These are phyloP conservation scores for Cladosporium sp. DNA, from an alignment of 2,329 filamentous ascomycete genomes.

Conservation along the genomic window DNA sequence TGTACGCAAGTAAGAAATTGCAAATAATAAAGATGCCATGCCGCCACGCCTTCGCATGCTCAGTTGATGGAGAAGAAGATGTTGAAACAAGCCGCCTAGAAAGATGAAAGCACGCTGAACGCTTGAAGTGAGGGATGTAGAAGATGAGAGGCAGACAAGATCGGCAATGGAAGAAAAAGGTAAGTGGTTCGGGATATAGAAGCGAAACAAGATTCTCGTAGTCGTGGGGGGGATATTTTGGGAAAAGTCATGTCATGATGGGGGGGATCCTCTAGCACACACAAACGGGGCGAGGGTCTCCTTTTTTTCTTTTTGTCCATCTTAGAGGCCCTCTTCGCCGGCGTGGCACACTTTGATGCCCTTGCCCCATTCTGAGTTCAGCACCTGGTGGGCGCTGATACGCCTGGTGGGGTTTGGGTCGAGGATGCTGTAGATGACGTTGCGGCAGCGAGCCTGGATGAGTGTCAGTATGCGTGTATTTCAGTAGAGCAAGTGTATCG, in stretches of 20 bases:
- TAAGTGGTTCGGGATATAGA: slow-evolving; percentile 7
- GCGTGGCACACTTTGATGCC: slow-evolving; percentile 97
- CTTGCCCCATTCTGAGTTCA: slow-evolving; percentile 98
- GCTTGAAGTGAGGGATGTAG: neutral
- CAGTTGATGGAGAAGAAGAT: neutral
- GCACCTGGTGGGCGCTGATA: slow-evolving; percentile 92
- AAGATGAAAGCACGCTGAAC: slow-evolving; percentile 13
- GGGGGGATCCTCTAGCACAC: neutral
- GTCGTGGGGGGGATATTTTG: neutral
- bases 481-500: neutral
- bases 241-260: neutral
- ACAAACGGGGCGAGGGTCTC: neutral
- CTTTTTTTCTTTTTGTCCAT: neutral
- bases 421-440: slow-evolving; percentile 97
- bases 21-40: neutral
- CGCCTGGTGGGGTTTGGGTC: slow-evolving; percentile 91
- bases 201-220: slow-evolving; percentile 7
- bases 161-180: neutral
- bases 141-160: neutral
- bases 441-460: slow-evolving; percentile 84
- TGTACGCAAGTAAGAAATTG: neutral
- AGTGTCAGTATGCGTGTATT: slow-evolving; percentile 25
- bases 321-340: slow-evolving; percentile 88
- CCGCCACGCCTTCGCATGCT: slow-evolving; percentile 10
- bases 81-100: slow-evolving; percentile 1